Evolutionary conservation across 2,329 filamentous ascomycete genomes (phyloP), one percentile per base, ranked within the genome.

Genomic region (Fusarium napiforme): DNA sequence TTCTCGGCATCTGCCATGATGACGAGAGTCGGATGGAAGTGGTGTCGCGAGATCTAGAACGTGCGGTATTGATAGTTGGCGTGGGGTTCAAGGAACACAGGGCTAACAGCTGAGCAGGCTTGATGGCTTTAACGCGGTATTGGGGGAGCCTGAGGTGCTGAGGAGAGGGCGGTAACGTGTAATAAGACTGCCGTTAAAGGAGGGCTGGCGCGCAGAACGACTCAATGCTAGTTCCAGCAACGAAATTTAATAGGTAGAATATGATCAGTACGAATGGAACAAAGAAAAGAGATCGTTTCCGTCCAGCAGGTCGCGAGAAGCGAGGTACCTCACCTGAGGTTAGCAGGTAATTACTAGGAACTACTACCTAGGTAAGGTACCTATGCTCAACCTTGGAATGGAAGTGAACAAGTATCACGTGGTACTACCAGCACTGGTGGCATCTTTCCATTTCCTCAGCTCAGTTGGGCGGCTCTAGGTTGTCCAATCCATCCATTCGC

Each of bases 1-100:
- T 74, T 78, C 59, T 79, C 77, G 32, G 77, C 59, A 50, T 78
- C 76, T 39, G 79, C 47, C 81, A 83, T 83, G 42, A 26, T 60
- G 67, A 43, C 52, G 30, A 40, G 34, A 59, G 32, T 47, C 49
- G 55, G 45, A 56, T 36, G 46, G 47, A 50, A 50, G 60, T 69
- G 58, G 47, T 70, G 47, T 21, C 55, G 56, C 28, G 61, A 65
- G 50, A 49, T 47, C 46, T 65, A 64, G 56, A 68, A 62, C 73
- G 77, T 78, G 69, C 71, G 64, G 73, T 70, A 69, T 45, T 66
- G 64, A 75, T 75, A 53, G 64, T 60, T 57, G 63, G 50, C 69
- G 76, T 75, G 60, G 76, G 73, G 65, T 66, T 64, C 43, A 55
- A 57, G 65, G n/a, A 46, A 62, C 57, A 65, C 26, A 58, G 32